A percentile compares a stretch with the other conserved stretches of the same genome.
Evolutionary conservation across 2,329 filamentous ascomycete genomes (phyloP).

Genomic region (Colletotrichum agaves): DNA sequence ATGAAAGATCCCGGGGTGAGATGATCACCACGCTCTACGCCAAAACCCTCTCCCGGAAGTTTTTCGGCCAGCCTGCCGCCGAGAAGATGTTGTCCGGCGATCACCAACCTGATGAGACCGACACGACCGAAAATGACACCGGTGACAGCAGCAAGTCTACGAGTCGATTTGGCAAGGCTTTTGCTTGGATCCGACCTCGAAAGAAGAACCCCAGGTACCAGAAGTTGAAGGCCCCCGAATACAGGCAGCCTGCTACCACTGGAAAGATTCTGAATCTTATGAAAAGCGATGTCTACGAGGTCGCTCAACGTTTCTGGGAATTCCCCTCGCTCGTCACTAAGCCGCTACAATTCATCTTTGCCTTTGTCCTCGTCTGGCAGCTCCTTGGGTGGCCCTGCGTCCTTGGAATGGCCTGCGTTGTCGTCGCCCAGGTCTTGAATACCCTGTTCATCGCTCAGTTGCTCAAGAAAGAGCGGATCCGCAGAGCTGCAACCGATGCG

Average conservation of each 20-base stretch:
- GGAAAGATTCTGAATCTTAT: constrained; percentile 92
- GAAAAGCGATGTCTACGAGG: constrained; percentile 83
- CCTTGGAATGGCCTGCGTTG: constrained; percentile 75
- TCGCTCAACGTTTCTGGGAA: constrained; percentile 89
- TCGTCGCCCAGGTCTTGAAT: constrained; percentile 77
- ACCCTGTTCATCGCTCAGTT: constrained; percentile 72
- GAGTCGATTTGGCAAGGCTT: neutral
- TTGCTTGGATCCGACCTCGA: constrained; percentile 27
- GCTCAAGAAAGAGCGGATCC: constrained; percentile 74
- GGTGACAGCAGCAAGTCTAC: neutral
- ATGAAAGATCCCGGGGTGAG: constrained; percentile 86
- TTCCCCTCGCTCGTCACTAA: constrained; percentile 80
- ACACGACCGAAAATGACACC: constrained; percentile 24
- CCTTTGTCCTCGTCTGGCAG: constrained; percentile 78
- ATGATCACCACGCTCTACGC: constrained; percentile 88
- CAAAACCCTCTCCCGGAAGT: constrained; percentile 77
- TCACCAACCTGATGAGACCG: constrained; percentile 38
- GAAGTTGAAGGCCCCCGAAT: constrained; percentile 38
- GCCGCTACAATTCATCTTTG: constrained; percentile 80
- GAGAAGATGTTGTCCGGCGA: constrained; percentile 41
- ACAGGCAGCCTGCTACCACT: constrained; percentile 76
- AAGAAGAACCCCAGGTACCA: constrained; percentile 36
- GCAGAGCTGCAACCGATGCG: constrained; percentile 79
- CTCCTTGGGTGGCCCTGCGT: constrained; percentile 85
- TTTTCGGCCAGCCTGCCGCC: constrained; percentile 49